A percentile compares a stretch with the other conserved stretches of the same genome.
Conservation (phyloP, 768 basidiomycete species). For the Phaffia tasmanica region DNA sequence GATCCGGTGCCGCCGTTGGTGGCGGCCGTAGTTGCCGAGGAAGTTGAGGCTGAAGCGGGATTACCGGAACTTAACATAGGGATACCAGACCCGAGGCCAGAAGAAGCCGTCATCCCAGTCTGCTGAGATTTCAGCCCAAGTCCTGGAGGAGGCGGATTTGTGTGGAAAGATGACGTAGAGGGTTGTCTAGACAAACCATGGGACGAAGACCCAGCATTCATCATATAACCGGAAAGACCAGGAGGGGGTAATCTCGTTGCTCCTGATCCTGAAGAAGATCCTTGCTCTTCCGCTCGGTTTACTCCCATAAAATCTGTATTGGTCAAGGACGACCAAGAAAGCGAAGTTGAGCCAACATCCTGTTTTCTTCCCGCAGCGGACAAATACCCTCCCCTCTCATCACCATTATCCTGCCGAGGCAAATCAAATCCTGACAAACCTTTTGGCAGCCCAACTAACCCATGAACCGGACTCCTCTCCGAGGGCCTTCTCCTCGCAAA, state of each 20-base stretch:
- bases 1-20: not conserved
- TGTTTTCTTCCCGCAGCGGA: too few relatives aligned
- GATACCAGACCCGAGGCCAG: too few relatives aligned
- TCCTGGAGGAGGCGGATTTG: not conserved
- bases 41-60: not conserved
- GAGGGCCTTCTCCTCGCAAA: constrained; percentile 25
- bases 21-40: too few relatives aligned
- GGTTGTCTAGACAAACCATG: not conserved
- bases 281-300: not conserved
- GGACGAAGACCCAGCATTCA: not conserved
- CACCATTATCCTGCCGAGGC: too few relatives aligned
- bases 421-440: too few relatives aligned
- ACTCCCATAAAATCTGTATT: not conserved
- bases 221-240: constrained; percentile 1
- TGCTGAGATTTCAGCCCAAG: not conserved
- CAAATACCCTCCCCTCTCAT: too few relatives aligned
- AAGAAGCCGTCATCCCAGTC: too few relatives aligned
- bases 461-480: too few relatives aligned
- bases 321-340: too few relatives aligned
- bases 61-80: constrained; percentile 6
- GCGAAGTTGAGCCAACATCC: too few relatives aligned
- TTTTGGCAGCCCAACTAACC: too few relatives aligned
- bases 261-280: constrained; percentile 4
- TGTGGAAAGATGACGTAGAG: constrained; percentile 12
- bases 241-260: constrained; percentile 11